Evolutionary conservation across 495 filamentous ascomycete genomes (phyloP).

Genomic region (Halenospora varia): DNA sequence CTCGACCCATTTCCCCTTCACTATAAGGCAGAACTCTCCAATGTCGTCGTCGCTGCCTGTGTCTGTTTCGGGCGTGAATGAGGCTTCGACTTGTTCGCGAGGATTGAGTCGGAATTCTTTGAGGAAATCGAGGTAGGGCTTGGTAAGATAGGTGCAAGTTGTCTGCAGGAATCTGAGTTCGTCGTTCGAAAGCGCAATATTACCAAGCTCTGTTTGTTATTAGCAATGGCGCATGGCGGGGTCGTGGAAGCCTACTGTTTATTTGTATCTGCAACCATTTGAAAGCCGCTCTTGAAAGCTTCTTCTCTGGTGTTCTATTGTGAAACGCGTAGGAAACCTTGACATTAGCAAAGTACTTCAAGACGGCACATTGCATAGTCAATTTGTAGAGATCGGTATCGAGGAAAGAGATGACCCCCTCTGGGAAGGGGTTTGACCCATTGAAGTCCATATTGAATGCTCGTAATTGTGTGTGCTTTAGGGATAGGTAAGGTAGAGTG

Average conservation of each 20-base stretch:
- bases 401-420: constrained; percentile 83
- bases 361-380: constrained; percentile 96
- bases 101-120: constrained; percentile 76
- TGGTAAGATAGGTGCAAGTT: constrained; percentile 76
- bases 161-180: constrained; percentile 74
- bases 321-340: constrained; percentile 89
- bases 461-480: not conserved
- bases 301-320: constrained; percentile 92
- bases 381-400: constrained; percentile 98
- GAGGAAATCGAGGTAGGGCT: constrained; percentile 75
- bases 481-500: not conserved
- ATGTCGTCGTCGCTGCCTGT: constrained; percentile 62
- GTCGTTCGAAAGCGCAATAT: constrained; percentile 69
- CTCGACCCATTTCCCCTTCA: constrained; percentile 84
- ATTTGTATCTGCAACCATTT: constrained; percentile 83
- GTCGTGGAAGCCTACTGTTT: constrained; percentile 48
- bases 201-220: constrained; percentile 59
- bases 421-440: constrained; percentile 51
- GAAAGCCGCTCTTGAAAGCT: constrained; percentile 76
- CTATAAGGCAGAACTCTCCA: constrained; percentile 68
- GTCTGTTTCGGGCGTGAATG: constrained; percentile 62
- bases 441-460: constrained; percentile 51
- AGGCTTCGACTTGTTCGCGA: constrained; percentile 68
- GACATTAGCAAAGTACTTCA: constrained; percentile 83
- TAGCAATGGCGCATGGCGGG: not conserved